Evolutionary conservation across 257 asterid genomes (phyloP).

Genomic region (Vinca minor): DNA sequence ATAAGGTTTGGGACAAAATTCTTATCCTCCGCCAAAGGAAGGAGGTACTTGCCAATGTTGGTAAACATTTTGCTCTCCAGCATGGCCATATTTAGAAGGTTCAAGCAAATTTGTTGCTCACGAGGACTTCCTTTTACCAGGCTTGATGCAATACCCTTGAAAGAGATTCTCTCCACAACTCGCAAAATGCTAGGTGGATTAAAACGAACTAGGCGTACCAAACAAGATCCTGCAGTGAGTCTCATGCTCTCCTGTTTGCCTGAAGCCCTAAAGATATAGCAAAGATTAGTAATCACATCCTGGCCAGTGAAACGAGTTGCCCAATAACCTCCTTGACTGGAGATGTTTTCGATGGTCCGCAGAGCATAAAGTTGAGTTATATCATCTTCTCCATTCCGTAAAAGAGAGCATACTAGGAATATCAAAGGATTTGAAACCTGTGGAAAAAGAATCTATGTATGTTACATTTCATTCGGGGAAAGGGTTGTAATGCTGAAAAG

Average conservation of each 20-base stretch:
- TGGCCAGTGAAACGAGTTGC: constrained; percentile 89
- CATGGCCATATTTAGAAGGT: constrained; percentile 69
- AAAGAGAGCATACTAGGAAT: constrained; percentile 67
- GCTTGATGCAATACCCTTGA: constrained; percentile 65
- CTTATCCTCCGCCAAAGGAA: constrained; percentile 78
- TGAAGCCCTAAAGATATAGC: constrained; percentile 80
- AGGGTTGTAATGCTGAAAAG: background rate
- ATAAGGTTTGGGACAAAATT: constrained; percentile 58
- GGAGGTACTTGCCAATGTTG: constrained; percentile 63
- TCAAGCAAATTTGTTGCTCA: constrained; percentile 92
- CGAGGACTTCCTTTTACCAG: constrained; percentile 86
- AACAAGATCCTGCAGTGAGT: constrained; percentile 93
- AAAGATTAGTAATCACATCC: constrained; percentile 80
- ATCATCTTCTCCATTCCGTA: constrained; percentile 96
- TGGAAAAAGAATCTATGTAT: background rate
- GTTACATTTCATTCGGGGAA: background rate
- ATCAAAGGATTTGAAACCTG: constrained; percentile 78
- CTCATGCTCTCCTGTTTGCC: constrained; percentile 89
- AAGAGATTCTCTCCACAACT: constrained; percentile 66
- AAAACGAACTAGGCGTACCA: constrained; percentile 81
- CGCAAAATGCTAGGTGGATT: constrained; percentile 67
- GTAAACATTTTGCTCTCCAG: constrained; percentile 52
- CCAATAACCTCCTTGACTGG: constrained; percentile 99
- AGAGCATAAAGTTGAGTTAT: constrained; percentile 88
- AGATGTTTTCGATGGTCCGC: constrained; percentile 88